A percentile compares a stretch with the other conserved stretches of the same genome.
Conservation (phyloP, 176 grass and related monocot species). For the Triticum turgidum region DNA sequence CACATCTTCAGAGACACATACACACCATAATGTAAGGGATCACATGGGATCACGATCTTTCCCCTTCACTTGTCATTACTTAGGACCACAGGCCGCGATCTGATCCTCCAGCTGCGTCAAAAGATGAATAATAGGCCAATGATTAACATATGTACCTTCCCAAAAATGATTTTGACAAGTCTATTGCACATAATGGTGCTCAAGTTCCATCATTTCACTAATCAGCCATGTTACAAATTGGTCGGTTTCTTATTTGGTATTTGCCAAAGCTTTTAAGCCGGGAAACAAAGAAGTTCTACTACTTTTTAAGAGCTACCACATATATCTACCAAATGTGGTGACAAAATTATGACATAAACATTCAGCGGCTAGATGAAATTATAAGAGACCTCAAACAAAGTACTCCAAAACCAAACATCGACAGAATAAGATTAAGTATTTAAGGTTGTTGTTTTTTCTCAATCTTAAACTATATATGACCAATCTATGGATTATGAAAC, state of each 20-base stretch:
- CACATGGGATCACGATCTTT: neutral
- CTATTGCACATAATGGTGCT: neutral
- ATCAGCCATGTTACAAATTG: neutral
- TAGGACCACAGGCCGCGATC: neutral
- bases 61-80: neutral
- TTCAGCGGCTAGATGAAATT: neutral
- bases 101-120: neutral
- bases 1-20: too few species aligned
- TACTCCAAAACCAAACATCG: neutral
- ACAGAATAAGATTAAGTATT: neutral
- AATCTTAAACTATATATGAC: neutral
- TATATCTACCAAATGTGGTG: neutral
- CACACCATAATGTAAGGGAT: too few species aligned
- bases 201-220: neutral
- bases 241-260: neutral
- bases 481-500: neutral
- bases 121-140: neutral
- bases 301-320: neutral
- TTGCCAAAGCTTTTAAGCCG: neutral
- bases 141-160: neutral
- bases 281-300: neutral
- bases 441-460: neutral
- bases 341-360: neutral
- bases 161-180: neutral
- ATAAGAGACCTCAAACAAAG: neutral